Percentiles rank a stretch among this genome's conserved stretches.
Conservation (phyloP, 352 stramenopile genomes). For the Phytopythium boreale region DNA sequence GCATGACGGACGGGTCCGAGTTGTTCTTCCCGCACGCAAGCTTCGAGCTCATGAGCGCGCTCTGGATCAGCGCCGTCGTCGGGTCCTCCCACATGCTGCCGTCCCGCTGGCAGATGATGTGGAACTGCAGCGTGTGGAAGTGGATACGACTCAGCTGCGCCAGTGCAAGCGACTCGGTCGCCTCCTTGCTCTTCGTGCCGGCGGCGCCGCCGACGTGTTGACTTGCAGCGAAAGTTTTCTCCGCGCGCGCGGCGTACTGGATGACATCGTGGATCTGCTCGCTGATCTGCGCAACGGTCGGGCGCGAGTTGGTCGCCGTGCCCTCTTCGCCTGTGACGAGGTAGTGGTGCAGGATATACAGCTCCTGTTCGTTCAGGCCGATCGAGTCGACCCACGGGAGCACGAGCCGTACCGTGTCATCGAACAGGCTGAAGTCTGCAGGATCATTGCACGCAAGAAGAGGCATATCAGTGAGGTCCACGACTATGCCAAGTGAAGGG, state of each 20-base stretch:
- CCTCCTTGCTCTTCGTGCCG: slow-evolving; percentile 13
- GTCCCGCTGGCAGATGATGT: slow-evolving; percentile 78
- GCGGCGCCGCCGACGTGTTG: slow-evolving; percentile 11
- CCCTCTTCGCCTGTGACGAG: slow-evolving; percentile 69
- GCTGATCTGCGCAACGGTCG: slow-evolving; percentile 70
- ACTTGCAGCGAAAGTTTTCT: slow-evolving; percentile 33
- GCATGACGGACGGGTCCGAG: slow-evolving; percentile 37
- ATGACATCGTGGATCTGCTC: slow-evolving; percentile 72
- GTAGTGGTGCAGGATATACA: slow-evolving; percentile 83
- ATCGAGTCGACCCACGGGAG: slow-evolving; percentile 80
- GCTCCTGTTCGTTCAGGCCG: slow-evolving; percentile 81
- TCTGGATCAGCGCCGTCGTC: slow-evolving; percentile 67
- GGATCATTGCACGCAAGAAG: background rate
- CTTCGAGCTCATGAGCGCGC: slow-evolving; percentile 80
- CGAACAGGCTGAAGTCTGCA: slow-evolving; percentile 76
- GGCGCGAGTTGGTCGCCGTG: slow-evolving; percentile 70
- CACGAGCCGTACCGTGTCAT: slow-evolving; percentile 75
- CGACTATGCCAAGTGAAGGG: background rate
- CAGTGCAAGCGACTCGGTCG: slow-evolving; percentile 33
- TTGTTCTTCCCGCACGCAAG: slow-evolving; percentile 68
- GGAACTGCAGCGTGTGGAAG: slow-evolving; percentile 86
- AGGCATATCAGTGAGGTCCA: background rate
- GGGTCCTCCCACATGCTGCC: slow-evolving; percentile 66
- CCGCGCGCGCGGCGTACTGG: slow-evolving; percentile 45
- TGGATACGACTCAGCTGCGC: slow-evolving; percentile 74